Conservation (phyloP, 2,329 filamentous ascomycete species). For the Pseudogymnoascus sp. region DNA sequence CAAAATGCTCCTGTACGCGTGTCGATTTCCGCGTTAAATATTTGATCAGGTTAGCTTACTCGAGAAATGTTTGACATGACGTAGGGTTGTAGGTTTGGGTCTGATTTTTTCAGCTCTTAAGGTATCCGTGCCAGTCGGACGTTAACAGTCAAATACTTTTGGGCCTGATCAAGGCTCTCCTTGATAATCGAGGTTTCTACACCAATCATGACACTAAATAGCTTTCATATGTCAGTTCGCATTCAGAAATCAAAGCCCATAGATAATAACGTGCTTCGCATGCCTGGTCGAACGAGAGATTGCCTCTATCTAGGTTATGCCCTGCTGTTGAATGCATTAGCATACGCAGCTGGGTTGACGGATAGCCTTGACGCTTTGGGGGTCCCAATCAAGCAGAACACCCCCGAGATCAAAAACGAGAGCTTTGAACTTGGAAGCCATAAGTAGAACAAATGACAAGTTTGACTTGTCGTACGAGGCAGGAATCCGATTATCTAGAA, state of each 20-base stretch:
- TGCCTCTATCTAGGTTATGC: slow-evolving; percentile 18
- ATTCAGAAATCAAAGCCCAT: background rate
- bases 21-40: background rate
- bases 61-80: slow-evolving; percentile 23
- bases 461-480: background rate
- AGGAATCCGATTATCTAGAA: background rate
- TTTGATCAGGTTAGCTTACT: slow-evolving; percentile 12
- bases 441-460: background rate
- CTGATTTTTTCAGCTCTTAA: slow-evolving; percentile 12
- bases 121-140: slow-evolving; percentile 12
- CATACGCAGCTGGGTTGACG: slow-evolving; percentile 13
- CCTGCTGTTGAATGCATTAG: slow-evolving; percentile 18
- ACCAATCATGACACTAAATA: background rate
- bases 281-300: slow-evolving; percentile 14
- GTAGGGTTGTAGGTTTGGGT: slow-evolving; percentile 16
- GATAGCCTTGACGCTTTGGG: slow-evolving; percentile 9
- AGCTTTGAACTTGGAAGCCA: slow-evolving; percentile 12
- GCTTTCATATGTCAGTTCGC: background rate
- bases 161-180: slow-evolving; percentile 11
- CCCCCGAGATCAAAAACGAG: slow-evolving; percentile 20
- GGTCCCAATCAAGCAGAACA: slow-evolving; percentile 19
- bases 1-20: slow-evolving; percentile 16
- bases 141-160: slow-evolving; percentile 15
- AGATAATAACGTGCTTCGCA: slow-evolving; percentile 11
- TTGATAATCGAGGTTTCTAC: slow-evolving; percentile 12